Evolutionary conservation across 306 rosid genomes (phyloP), one percentile per base, ranked within the genome.

Genomic region (Castanopsis chinensis): DNA sequence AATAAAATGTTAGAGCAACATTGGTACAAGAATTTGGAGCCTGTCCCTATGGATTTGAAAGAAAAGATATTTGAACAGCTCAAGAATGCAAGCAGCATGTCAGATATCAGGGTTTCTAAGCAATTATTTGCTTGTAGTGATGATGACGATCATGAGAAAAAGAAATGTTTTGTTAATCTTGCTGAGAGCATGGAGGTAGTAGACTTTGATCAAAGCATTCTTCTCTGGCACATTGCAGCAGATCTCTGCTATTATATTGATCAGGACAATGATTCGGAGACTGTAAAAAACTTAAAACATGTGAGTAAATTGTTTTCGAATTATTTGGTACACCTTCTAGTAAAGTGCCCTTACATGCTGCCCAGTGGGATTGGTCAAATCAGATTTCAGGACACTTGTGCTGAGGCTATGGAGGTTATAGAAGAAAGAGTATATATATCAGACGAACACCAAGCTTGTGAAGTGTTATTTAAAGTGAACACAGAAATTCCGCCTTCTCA

Each of bases 171-270:
- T 45, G 13, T 9, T 45, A 45, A 45, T 45, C 52, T 45, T 45
- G 14, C 52, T 45, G 14, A 10, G 52, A 45, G 52, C 14, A 45
- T 45, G 52, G 52, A 45, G 52, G 52, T 45, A 45, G 52, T 45
- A 45, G 4, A 10, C 21, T 61, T 59, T 28, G 71, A 45, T 9
- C 35, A 63, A 52, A 63, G 60, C 12, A 79, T 79, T 51, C 41
- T 79, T 8, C 17, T 12, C 4, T 79, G 78, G 83, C 78, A 79
- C 35, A 51, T 79, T 6, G 78, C 73, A 25, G 51, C 67, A 8
- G 55, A 63, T 4, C 1, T 63, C 11, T 72, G 78, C 23, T 60
- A 45, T 13, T 41, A 61, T 45, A 1, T 0, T 69, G 23, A 4
- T 55, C 45, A n/a, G 27, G 15, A 8, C 0, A 14, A 70, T 28